phyloP scores from a whole-genome alignment of 2,329 filamentous ascomycete species.

The Neofusicoccum laricinum region DNA sequence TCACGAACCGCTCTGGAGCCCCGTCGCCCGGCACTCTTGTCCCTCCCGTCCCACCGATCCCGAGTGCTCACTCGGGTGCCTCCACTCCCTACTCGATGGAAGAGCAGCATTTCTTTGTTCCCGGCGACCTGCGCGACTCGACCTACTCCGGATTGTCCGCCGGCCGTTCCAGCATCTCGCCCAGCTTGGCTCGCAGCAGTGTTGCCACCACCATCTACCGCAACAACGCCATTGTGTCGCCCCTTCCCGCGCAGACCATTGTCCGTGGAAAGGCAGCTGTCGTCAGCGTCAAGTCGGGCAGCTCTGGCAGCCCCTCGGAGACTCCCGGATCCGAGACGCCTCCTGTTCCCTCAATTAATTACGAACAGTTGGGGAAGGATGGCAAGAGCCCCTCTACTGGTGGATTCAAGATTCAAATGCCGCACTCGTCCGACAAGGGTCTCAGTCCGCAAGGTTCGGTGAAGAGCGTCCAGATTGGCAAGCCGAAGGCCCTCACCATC shows the following conservation, averaged over 20 bases:
- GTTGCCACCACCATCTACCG: constrained; percentile 93
- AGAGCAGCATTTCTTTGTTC: constrained; percentile 91
- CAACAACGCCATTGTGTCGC: constrained; percentile 81
- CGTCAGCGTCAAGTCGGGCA: constrained; percentile 79
- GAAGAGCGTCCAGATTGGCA: constrained; percentile 39
- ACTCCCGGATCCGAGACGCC: constrained; percentile 54
- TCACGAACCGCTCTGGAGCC: constrained; percentile 85
- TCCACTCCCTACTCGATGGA: constrained; percentile 59
- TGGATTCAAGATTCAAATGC: constrained; percentile 42
- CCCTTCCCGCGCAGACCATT: constrained; percentile 76
- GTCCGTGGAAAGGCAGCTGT: constrained; percentile 87
- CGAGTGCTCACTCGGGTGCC: constrained; percentile 55
- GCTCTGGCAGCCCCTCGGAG: constrained; percentile 52
- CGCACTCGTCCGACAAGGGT: constrained; percentile 26
- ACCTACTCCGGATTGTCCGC: constrained; percentile 78
- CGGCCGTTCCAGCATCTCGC: constrained; percentile 48
- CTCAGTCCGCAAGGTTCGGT: constrained; percentile 35
- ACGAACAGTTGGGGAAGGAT: constrained; percentile 36
- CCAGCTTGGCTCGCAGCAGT: constrained; percentile 50
- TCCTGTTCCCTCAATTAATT: constrained; percentile 71
- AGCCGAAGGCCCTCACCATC: constrained; percentile 46
- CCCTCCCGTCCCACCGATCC: constrained; percentile 91
- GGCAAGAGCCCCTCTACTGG: constrained; percentile 19
- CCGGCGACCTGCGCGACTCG: constrained; percentile 84
- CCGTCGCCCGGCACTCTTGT: constrained; percentile 78